A percentile compares a stretch with the other conserved stretches of the same genome.
These are phyloP conservation scores for Pittosporum tobira DNA, from an alignment of 129 eudicot genomes.

Conservation along the genomic window DNA sequence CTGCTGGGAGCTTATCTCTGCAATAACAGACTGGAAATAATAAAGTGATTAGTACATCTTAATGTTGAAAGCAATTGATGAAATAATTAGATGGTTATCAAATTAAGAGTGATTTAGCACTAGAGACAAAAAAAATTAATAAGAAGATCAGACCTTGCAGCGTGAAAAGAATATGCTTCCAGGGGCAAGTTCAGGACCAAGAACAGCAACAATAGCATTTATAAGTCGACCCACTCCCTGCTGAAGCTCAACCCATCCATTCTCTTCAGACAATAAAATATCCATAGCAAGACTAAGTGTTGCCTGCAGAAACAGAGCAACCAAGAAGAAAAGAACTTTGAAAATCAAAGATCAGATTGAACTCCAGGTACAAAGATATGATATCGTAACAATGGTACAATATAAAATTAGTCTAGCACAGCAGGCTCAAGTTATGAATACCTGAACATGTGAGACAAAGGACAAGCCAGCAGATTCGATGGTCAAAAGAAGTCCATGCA, in stretches of 20 bases:
- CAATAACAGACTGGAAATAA: conserved; percentile 70
- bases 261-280: conserved; percentile 78
- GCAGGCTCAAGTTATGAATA: conserved; percentile 15
- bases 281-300: conserved; percentile 93
- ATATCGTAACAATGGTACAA: background rate
- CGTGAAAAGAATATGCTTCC: conserved; percentile 97
- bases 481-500: conserved; percentile 95
- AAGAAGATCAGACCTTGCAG: conserved; percentile 85
- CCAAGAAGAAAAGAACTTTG: background rate
- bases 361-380: conserved; percentile 4
- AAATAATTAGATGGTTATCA: background rate
- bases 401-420: background rate
- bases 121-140: background rate
- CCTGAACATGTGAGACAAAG: conserved; percentile 92
- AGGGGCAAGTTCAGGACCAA: conserved; percentile 97
- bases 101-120: conserved; percentile 5
- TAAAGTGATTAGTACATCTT: conserved; percentile 16
- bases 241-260: conserved; percentile 92
- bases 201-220: conserved; percentile 96
- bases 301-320: conserved; percentile 41
- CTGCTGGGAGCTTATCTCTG: conserved; percentile 86
- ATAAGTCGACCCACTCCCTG: conserved; percentile 91
- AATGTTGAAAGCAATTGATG: background rate
- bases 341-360: background rate
- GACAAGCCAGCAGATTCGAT: conserved; percentile 95